Conservation (phyloP, 1,139 yeast species). For the Suhomyces kunorum region DNA sequence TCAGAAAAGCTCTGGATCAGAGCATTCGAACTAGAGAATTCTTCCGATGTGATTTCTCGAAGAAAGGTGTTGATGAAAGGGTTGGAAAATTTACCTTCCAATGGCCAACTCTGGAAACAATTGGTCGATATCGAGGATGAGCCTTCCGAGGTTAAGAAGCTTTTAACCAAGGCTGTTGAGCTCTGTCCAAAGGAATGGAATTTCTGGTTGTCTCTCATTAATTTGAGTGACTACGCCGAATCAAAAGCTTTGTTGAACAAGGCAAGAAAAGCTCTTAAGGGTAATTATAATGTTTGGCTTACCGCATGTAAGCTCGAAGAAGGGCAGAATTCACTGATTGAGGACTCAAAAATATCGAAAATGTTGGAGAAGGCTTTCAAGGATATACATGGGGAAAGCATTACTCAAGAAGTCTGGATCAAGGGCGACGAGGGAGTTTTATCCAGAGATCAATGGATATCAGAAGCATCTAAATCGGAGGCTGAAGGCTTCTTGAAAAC, state of each 20-base stretch:
- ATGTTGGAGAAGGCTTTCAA: slow-evolving; percentile 56
- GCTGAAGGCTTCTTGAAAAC: slow-evolving; percentile 37
- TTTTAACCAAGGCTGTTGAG: slow-evolving; percentile 69
- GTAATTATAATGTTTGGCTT: slow-evolving; percentile 66
- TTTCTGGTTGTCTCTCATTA: slow-evolving; percentile 60
- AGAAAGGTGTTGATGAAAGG: slow-evolving; percentile 63
- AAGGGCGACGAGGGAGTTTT: slow-evolving; percentile 5
- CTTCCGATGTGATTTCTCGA: slow-evolving; percentile 47
- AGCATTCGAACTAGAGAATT: slow-evolving; percentile 63
- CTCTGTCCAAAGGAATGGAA: slow-evolving; percentile 62
- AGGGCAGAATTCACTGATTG: slow-evolving; percentile 33
- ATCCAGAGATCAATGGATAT: slow-evolving; percentile 46
- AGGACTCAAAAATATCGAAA: slow-evolving; percentile 40
- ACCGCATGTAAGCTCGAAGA: slow-evolving; percentile 75
- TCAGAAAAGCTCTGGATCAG: slow-evolving; percentile 71
- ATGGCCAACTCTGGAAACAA: slow-evolving; percentile 52
- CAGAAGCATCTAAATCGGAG: slow-evolving; percentile 41
- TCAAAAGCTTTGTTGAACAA: slow-evolving; percentile 56
- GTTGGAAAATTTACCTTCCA: slow-evolving; percentile 52
- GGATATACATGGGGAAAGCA: slow-evolving; percentile 23
- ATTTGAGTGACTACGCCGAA: slow-evolving; percentile 45
- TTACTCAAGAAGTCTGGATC: slow-evolving; percentile 7
- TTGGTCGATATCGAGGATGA: slow-evolving; percentile 51
- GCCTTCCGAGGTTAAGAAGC: slow-evolving; percentile 48
- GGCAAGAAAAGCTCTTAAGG: slow-evolving; percentile 58